Base-by-base conservation (phyloP, 345 rosid species). In the Citropsis articulata region DNA sequence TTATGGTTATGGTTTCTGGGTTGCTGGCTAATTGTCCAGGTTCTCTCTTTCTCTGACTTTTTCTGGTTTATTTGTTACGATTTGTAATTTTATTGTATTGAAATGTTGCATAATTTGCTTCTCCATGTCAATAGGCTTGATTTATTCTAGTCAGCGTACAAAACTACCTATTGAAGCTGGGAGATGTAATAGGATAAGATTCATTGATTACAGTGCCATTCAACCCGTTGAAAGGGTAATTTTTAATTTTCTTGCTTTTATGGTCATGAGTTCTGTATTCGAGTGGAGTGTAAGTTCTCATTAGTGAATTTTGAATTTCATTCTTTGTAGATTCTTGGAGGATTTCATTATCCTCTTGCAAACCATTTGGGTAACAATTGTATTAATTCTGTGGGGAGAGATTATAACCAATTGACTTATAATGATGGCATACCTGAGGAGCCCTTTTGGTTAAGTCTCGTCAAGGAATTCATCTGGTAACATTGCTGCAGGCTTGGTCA, bases 391-490 rank as follows among this genome's bases (percentile, higher is more conserved):
- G 80, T 63, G 12, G 75, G 73, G 53, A 81, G 78, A 31, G 76
- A 76, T 80, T 42, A 75, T 75, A 76, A 77, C 68, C 88, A 75
- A 45, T 78, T 71, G 72, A 79, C 77, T 75, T 71, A 65, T 50
- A 76, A 78, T 19, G 82, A 80, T 9, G 84, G 81, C 13, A 42
- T 69, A 50, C 84, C 82, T 24, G 81, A 80, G 61, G 86, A 87
- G 28, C 87, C 98, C 53, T 80, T 89, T 30, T 88, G 85, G 90
- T 53, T 81, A 35, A 86, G 79, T 48, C 79, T 87, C 38, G 8
- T 87, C 70, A 82, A 80, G 83, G 89, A 91, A 75, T 66, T 76
- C 14, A 59, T 86, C 73, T 73, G 94, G 98, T 90, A 90, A 69
- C 24, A 30, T 62, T 6, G 69, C 19, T 62, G 38, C 1, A 28